phyloP scores from a whole-genome alignment of 768 basidiomycete genomes.

The Albatrellus ellisii region DNA sequence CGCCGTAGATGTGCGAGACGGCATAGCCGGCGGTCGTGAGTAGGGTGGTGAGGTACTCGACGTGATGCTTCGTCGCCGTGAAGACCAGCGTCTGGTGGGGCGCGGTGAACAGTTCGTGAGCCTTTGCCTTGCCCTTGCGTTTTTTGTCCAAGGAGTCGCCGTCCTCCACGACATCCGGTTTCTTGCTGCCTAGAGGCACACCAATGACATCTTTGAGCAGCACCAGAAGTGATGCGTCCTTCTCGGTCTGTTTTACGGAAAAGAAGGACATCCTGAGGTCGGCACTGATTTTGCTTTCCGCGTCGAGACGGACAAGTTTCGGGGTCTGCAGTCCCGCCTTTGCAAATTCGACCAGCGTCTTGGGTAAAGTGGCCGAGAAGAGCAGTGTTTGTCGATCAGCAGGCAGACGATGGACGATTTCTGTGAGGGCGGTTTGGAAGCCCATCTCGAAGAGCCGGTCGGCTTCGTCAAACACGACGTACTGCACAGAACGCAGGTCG shows the following conservation, averaged over 20 bases:
- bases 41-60: constrained; percentile 81
- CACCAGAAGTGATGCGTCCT: constrained; percentile 79
- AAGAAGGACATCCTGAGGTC: constrained; percentile 95
- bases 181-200: constrained; percentile 44
- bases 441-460: constrained; percentile 99
- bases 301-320: constrained; percentile 90
- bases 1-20: constrained; percentile 90
- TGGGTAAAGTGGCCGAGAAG: constrained; percentile 94
- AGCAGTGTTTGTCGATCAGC: constrained; percentile 80
- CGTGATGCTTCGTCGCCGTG: constrained; percentile 95
- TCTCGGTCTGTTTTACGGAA: constrained; percentile 82
- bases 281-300: constrained; percentile 88
- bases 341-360: constrained; percentile 95
- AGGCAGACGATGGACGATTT: constrained; percentile 85
- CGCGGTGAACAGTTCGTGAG: constrained; percentile 33
- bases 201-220: constrained; percentile 81
- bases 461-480: constrained; percentile 94
- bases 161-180: constrained; percentile 18
- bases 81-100: constrained; percentile 93
- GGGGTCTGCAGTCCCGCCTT: constrained; percentile 92
- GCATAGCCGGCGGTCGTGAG: constrained; percentile 74
- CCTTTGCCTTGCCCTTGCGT: constrained; percentile 36
- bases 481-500: constrained; percentile 77
- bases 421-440: constrained; percentile 83
- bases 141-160: constrained; percentile 20